A percentile compares a stretch with the other conserved stretches of the same genome.
These are phyloP conservation scores for Noccaea caerulescens DNA, from an alignment of 345 rosid species.

Conservation along the genomic window DNA sequence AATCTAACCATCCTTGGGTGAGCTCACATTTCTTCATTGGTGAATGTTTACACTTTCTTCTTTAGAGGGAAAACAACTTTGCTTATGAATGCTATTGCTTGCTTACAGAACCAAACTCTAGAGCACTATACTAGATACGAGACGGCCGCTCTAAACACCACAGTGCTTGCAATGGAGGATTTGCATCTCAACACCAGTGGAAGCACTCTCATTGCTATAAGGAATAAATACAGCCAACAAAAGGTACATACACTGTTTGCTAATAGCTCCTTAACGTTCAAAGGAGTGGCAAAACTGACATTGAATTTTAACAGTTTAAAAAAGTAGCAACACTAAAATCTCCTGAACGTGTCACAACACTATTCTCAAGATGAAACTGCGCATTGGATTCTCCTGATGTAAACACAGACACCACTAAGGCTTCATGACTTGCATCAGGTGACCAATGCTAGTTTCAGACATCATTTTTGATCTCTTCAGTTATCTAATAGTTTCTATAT, in stretches of 20 bases:
- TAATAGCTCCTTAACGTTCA: slow-evolving; percentile 42
- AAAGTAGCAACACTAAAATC: slow-evolving; percentile 63
- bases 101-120: slow-evolving; percentile 67
- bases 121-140: slow-evolving; percentile 78
- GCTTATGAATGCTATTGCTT: slow-evolving; percentile 18
- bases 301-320: slow-evolving; percentile 61
- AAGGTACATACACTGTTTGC: slow-evolving; percentile 53
- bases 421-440: slow-evolving; percentile 21
- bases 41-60: background rate
- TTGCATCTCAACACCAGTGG: slow-evolving; percentile 63
- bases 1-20: slow-evolving; percentile 86
- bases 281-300: slow-evolving; percentile 42
- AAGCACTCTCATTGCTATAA: slow-evolving; percentile 66
- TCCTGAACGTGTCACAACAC: slow-evolving; percentile 52
- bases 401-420: background rate
- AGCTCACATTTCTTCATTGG: slow-evolving; percentile 22
- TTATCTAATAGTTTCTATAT: slow-evolving; percentile 6
- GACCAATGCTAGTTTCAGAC: slow-evolving; percentile 24
- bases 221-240: slow-evolving; percentile 69
- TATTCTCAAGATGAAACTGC: slow-evolving; percentile 56
- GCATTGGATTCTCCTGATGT: background rate
- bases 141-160: slow-evolving; percentile 52
- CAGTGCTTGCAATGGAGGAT: slow-evolving; percentile 74
- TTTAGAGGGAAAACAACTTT: background rate
- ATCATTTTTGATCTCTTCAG: slow-evolving; percentile 22